Conservation (phyloP, 495 filamentous ascomycete species). For the Aspergillus indologenus region DNA sequence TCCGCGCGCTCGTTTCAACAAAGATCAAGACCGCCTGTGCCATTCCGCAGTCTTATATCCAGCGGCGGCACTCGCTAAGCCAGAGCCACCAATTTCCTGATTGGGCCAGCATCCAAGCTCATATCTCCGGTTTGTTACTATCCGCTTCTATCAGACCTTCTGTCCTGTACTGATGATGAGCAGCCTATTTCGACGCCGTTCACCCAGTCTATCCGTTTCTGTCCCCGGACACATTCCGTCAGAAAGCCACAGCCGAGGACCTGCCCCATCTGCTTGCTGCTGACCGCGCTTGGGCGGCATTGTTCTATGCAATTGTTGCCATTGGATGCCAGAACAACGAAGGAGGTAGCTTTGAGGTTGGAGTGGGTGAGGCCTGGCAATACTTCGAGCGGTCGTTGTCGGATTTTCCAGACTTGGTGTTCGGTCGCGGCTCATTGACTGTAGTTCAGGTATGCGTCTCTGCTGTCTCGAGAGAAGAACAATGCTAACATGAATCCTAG, state of each 20-base stretch:
- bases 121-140: neutral
- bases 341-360: slow-evolving; percentile 19
- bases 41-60: neutral
- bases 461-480: too few species aligned
- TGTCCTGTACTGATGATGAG: neutral
- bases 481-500: slow-evolving; percentile 6
- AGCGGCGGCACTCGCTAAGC: neutral
- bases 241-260: neutral
- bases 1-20: slow-evolving; percentile 9
- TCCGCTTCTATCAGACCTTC: neutral
- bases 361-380: slow-evolving; percentile 17
- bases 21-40: slow-evolving; percentile 12
- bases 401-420: slow-evolving; percentile 11
- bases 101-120: neutral
- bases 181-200: slow-evolving; percentile 19
- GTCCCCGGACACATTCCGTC: slow-evolving; percentile 5
- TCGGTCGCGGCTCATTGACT: slow-evolving; percentile 14
- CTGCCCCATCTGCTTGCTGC: slow-evolving; percentile 2
- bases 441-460: slow-evolving; percentile 15
- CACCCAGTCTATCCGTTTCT: slow-evolving; percentile 23
- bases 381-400: slow-evolving; percentile 18
- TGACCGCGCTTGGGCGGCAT: slow-evolving; percentile 14
- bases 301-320: slow-evolving; percentile 21
- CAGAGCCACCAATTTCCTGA: neutral
- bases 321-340: slow-evolving; percentile 24